These are phyloP conservation scores for Fusarium fracticaudum DNA, from an alignment of 2,329 filamentous ascomycete genomes.

Conservation along the genomic window DNA sequence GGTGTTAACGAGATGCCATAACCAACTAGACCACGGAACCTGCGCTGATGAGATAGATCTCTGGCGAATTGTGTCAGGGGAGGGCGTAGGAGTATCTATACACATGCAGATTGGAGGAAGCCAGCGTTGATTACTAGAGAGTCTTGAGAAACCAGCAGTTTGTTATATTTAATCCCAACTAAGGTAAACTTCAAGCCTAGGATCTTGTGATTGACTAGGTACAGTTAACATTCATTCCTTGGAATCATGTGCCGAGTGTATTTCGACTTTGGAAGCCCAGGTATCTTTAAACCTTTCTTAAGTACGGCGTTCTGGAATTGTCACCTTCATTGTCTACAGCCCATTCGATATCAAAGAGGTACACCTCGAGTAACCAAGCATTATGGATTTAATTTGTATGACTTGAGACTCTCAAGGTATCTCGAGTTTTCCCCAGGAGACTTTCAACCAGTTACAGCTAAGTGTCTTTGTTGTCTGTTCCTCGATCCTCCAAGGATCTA, in stretches of 20 bases:
- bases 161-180: accelerated
- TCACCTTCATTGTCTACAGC: neutral
- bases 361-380: accelerated
- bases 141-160: neutral
- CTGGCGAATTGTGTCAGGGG: neutral
- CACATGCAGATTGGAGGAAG: accelerated
- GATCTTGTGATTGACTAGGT: accelerated
- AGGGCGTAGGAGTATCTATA: neutral
- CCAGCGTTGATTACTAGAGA: too few relatives aligned
- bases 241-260: accelerated
- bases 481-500: accelerated
- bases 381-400: accelerated
- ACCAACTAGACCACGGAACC: conserved; percentile 40
- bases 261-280: accelerated
- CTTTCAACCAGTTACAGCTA: accelerated
- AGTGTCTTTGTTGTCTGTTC: accelerated
- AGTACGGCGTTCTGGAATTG: accelerated
- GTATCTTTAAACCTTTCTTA: neutral
- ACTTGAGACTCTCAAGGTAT: accelerated
- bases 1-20: conserved; percentile 39
- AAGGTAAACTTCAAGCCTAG: accelerated
- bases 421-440: accelerated
- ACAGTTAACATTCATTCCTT: neutral
- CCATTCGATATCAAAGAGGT: neutral
- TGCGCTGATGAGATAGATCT: neutral